phyloP scores from a whole-genome alignment of 331 rosid species.

The Rhamnella rubrinervis region DNA sequence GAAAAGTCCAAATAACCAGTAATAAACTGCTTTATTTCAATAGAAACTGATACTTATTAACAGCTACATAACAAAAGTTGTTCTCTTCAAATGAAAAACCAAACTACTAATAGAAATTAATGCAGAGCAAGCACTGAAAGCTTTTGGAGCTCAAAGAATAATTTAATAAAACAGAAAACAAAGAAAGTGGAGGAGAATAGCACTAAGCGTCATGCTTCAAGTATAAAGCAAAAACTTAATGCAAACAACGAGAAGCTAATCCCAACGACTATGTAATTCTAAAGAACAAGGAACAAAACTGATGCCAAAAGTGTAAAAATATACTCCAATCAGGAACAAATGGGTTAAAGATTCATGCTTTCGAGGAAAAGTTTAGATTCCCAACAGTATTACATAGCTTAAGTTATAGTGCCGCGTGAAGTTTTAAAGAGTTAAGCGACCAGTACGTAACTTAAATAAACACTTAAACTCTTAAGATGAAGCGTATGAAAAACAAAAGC shows the following conservation, averaged over 20 bases:
- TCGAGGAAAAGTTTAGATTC: neutral
- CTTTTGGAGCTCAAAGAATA: too few species aligned
- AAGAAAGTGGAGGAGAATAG: neutral
- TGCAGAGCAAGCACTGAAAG: too few species aligned
- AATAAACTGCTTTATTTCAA: too few species aligned
- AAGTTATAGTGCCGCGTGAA: too few species aligned
- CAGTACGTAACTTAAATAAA: slow-evolving; percentile 11
- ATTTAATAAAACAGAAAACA: too few species aligned
- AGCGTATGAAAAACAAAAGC: neutral
- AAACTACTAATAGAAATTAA: too few species aligned
- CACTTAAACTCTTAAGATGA: neutral
- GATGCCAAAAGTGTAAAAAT: neutral
- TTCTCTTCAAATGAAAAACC: too few species aligned
- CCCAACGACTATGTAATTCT: neutral
- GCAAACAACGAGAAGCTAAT: neutral
- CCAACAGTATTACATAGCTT: neutral
- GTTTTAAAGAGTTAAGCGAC: neutral
- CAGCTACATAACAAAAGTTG: too few species aligned
- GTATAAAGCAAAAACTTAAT: neutral
- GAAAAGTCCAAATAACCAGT: too few species aligned
- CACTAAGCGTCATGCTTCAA: neutral
- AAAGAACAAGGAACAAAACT: neutral
- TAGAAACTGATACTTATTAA: too few species aligned
- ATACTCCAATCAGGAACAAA: neutral
- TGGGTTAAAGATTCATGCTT: neutral